Evolutionary conservation across 495 filamentous ascomycete species (phyloP).

Genomic region (Neurospora sublineolata): DNA sequence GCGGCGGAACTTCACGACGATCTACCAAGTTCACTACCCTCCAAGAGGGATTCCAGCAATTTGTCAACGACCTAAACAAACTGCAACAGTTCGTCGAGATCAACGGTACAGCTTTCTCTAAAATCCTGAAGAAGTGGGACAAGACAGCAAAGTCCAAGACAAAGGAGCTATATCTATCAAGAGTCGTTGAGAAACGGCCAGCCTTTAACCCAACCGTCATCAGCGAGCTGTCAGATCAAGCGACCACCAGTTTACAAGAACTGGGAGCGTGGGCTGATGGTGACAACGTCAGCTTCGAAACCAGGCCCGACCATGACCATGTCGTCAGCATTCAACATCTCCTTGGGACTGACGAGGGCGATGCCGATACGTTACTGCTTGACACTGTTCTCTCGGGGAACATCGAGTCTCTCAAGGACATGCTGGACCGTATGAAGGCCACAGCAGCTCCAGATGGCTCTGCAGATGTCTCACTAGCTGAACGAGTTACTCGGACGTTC

Average conservation of each 20-base stretch:
- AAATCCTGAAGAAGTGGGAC: slow-evolving; percentile 99
- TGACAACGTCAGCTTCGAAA: slow-evolving; percentile 73
- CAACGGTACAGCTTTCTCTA: slow-evolving; percentile 93
- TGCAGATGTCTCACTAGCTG: slow-evolving; percentile 36
- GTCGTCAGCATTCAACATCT: slow-evolving; percentile 50
- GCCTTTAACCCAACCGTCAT: slow-evolving; percentile 96
- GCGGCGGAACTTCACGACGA: slow-evolving; percentile 59
- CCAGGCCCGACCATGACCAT: slow-evolving; percentile 43
- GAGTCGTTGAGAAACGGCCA: slow-evolving; percentile 93
- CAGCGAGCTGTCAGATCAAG: slow-evolving; percentile 90
- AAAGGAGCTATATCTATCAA: slow-evolving; percentile 90
- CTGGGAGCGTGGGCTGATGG: slow-evolving; percentile 95
- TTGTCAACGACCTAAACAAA: slow-evolving; percentile 91
- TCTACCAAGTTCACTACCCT: slow-evolving; percentile 87
- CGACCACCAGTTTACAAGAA: slow-evolving; percentile 83
- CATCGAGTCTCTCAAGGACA: slow-evolving; percentile 39
- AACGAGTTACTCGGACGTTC: slow-evolving; percentile 78
- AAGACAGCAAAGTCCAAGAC: slow-evolving; percentile 98
- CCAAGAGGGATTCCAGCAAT: slow-evolving; percentile 93
- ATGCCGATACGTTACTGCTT: slow-evolving; percentile 77
- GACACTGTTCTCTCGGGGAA: slow-evolving; percentile 76
- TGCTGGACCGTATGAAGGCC: slow-evolving; percentile 38
- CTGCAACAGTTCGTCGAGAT: slow-evolving; percentile 97
- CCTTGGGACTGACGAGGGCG: slow-evolving; percentile 64
- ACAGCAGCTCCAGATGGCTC: slow-evolving; percentile 26